phyloP scores from a whole-genome alignment of 108 stramenopile genomes.

The Schizochytrium sp. region DNA sequence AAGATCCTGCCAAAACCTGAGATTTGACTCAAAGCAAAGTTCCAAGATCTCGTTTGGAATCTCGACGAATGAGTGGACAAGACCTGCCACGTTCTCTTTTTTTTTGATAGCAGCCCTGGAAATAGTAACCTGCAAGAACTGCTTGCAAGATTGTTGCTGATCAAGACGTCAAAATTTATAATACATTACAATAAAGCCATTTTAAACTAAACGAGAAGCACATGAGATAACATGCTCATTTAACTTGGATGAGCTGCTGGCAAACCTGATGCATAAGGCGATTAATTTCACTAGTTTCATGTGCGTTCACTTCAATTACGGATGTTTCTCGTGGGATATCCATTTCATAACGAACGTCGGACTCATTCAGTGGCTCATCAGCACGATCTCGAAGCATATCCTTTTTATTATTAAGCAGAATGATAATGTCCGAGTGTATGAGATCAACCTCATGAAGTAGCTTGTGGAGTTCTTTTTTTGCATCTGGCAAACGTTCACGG shows the following conservation, averaged over 20 bases:
- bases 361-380: slow-evolving; percentile 11
- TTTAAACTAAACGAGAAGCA: not conserved
- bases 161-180: not conserved
- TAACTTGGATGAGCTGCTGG: slow-evolving; percentile 44
- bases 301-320: slow-evolving; percentile 14
- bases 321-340: not conserved
- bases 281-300: not conserved
- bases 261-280: slow-evolving; percentile 41
- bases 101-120: too few relatives aligned
- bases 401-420: not conserved
- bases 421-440: not conserved
- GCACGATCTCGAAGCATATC: not conserved
- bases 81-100: too few relatives aligned
- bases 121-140: too few relatives aligned
- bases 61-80: too few relatives aligned
- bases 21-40: too few relatives aligned
- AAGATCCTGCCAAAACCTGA: too few relatives aligned
- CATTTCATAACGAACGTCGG: slow-evolving; percentile 36
- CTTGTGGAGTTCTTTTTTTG: slow-evolving; percentile 46
- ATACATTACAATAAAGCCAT: not conserved
- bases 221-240: not conserved
- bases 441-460: slow-evolving; percentile 57
- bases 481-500: slow-evolving; percentile 13
- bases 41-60: too few relatives aligned
- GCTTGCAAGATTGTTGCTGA: too few relatives aligned